These are phyloP conservation scores for Cryptosporidium ryanae DNA, from an alignment of 169 alveolate species.

Conservation along the genomic window DNA sequence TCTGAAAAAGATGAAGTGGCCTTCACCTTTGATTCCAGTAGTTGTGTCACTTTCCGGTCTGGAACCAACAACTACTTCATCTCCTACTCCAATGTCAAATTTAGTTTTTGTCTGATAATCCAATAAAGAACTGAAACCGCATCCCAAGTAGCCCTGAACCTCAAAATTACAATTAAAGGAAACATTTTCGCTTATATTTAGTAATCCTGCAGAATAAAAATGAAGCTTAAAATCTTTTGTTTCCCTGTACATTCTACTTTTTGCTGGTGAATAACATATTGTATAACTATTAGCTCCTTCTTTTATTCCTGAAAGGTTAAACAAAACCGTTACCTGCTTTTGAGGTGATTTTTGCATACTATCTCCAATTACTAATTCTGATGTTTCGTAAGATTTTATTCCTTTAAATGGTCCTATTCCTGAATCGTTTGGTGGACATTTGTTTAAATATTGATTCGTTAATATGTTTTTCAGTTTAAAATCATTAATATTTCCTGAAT, in stretches of 20 bases:
- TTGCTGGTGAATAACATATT: slow-evolving; percentile 68
- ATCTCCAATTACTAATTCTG: slow-evolving; percentile 43
- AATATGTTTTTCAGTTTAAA: slow-evolving; percentile 2
- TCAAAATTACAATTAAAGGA: slow-evolving; percentile 46
- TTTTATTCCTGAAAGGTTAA: slow-evolving; percentile 10
- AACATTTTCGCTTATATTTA: slow-evolving; percentile 1
- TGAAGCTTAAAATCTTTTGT: neutral
- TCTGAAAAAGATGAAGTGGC: slow-evolving; percentile 76
- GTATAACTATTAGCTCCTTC: slow-evolving; percentile 11
- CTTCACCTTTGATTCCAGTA: slow-evolving; percentile 72
- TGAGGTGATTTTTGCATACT: slow-evolving; percentile 44
- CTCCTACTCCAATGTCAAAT: slow-evolving; percentile 67
- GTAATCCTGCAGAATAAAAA: slow-evolving; percentile 38
- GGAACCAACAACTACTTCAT: slow-evolving; percentile 71
- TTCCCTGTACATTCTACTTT: slow-evolving; percentile 33
- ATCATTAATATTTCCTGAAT: neutral
- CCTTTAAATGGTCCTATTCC: slow-evolving; percentile 65
- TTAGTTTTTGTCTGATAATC: slow-evolving; percentile 63
- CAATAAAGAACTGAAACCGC: slow-evolving; percentile 57
- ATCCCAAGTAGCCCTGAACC: slow-evolving; percentile 48
- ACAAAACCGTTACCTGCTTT: slow-evolving; percentile 34
- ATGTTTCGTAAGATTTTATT: slow-evolving; percentile 44
- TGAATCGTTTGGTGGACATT: slow-evolving; percentile 49
- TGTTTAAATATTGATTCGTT: slow-evolving; percentile 2
- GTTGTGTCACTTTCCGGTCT: slow-evolving; percentile 80